Conservation (phyloP, 1,284 basidiomycete genomes). For the Cutaneotrichosporon daszewskae region DNA sequence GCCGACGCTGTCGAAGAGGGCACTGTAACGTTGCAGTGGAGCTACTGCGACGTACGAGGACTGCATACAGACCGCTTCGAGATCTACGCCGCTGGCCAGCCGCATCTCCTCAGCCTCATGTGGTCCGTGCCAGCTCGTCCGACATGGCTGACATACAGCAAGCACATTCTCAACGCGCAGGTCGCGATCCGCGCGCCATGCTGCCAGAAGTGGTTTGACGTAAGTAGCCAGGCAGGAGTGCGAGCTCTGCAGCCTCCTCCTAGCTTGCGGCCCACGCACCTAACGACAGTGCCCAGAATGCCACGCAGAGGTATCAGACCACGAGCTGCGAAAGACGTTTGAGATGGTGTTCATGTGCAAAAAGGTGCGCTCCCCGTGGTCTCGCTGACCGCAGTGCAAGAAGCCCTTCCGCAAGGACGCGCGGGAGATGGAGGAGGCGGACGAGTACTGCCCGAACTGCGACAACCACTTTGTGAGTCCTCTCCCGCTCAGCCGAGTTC, state of each 20-base stretch:
- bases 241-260: not conserved
- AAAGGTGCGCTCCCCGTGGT: slow-evolving; percentile 50
- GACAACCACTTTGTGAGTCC: slow-evolving; percentile 88
- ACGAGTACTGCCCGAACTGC: slow-evolving; percentile 97
- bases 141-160: slow-evolving; percentile 54
- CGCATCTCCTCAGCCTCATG: slow-evolving; percentile 1
- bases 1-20: too few relatives aligned
- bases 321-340: slow-evolving; percentile 65
- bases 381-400: slow-evolving; percentile 57
- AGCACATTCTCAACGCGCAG: slow-evolving; percentile 89
- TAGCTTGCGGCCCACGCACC: not conserved
- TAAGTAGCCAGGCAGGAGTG: slow-evolving; percentile 26
- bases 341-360: slow-evolving; percentile 97
- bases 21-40: too few relatives aligned
- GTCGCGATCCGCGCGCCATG: slow-evolving; percentile 89
- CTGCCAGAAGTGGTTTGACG: slow-evolving; percentile 90
- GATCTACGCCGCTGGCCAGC: too few relatives aligned
- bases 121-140: slow-evolving; percentile 1
- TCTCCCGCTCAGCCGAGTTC: not conserved
- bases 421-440: slow-evolving; percentile 81
- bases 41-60: too few relatives aligned
- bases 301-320: slow-evolving; percentile 75
- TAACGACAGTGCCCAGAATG: slow-evolving; percentile 72
- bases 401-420: slow-evolving; percentile 97
- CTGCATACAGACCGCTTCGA: too few relatives aligned